Conservation (phyloP, 2,329 filamentous ascomycete species). For the Aspergillus quadrilineatus region DNA sequence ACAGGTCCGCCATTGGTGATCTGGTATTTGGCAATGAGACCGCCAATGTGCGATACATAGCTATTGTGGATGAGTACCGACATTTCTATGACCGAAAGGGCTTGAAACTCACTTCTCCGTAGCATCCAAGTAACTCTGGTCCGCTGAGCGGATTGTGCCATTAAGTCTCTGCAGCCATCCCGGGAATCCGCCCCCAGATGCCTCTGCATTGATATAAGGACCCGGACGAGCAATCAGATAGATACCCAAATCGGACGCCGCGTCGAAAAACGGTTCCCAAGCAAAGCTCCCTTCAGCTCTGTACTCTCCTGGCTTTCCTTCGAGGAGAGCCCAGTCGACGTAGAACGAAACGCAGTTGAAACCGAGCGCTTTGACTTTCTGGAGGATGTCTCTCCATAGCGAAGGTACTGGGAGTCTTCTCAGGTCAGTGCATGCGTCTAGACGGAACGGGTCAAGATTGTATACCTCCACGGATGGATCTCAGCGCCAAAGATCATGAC, state of each 20-base stretch:
- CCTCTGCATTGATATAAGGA: constrained; percentile 78
- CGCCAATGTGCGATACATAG: constrained; percentile 62
- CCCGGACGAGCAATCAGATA: constrained; percentile 72
- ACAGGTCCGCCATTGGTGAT: constrained; percentile 81
- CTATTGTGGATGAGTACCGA: constrained; percentile 30
- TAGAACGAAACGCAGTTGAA: constrained; percentile 81
- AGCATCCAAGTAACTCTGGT: constrained; percentile 61
- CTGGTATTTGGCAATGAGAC: constrained; percentile 69
- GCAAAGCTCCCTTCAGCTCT: constrained; percentile 70
- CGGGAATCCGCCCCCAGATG: constrained; percentile 73
- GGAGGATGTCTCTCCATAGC: constrained; percentile 70
- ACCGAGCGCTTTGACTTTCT: constrained; percentile 78
- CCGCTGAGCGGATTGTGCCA: constrained; percentile 62
- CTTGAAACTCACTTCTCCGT: constrained; percentile 58
- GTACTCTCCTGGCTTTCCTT: constrained; percentile 70
- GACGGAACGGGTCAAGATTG: background rate
- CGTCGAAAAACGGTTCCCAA: constrained; percentile 72
- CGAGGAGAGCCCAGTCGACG: constrained; percentile 73
- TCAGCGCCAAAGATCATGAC: constrained; percentile 72
- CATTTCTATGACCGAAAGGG: background rate
- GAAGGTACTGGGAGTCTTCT: constrained; percentile 58
- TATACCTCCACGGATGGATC: constrained; percentile 65
- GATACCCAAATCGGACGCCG: constrained; percentile 69
- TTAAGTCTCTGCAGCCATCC: constrained; percentile 74
- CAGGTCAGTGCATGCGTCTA: constrained; percentile 3